Conservation (phyloP, 2,329 filamentous ascomycete species). For the Myriangium duriaei region DNA sequence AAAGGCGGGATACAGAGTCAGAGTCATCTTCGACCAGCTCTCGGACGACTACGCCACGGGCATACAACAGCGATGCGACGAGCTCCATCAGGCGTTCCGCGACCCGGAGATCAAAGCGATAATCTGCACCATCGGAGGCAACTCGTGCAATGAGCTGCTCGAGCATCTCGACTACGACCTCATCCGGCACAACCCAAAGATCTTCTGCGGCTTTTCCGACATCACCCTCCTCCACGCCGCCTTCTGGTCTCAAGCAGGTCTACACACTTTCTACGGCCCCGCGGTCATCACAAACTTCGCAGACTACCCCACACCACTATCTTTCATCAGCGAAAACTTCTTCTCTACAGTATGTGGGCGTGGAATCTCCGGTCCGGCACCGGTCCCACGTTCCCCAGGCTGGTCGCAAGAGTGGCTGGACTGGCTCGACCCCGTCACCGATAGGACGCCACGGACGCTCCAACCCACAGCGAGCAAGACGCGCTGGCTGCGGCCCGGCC, state of each 20-base stretch:
- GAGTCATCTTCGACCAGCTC: constrained; percentile 13
- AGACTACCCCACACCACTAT: constrained; percentile 14
- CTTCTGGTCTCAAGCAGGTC: constrained; percentile 12
- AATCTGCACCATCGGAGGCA: constrained; percentile 19
- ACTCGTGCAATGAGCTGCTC: constrained; percentile 18
- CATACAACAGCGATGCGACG: constrained; percentile 13
- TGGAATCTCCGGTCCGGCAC: neutral
- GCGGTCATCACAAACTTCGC: constrained; percentile 17
- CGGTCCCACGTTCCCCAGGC: neutral
- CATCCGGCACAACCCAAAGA: constrained; percentile 20
- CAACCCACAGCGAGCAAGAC: constrained; percentile 1
- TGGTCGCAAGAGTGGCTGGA: constrained; percentile 7
- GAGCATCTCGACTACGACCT: constrained; percentile 19
- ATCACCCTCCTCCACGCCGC: constrained; percentile 21
- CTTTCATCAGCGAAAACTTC: constrained; percentile 16
- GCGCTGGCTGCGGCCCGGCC: constrained; percentile 12
- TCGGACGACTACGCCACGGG: constrained; percentile 6
- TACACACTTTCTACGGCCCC: constrained; percentile 22
- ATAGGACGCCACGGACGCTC: neutral
- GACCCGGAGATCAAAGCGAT: constrained; percentile 18
- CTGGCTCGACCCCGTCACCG: neutral
- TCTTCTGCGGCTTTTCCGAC: constrained; percentile 23
- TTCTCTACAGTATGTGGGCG: constrained; percentile 2
- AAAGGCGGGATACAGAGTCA: constrained; percentile 13
- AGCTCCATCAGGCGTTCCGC: constrained; percentile 17